Percentiles rank a stretch among this genome's conserved stretches.
phyloP scores from a whole-genome alignment of 306 rosid species.

The Vigna nakashimae region DNA sequence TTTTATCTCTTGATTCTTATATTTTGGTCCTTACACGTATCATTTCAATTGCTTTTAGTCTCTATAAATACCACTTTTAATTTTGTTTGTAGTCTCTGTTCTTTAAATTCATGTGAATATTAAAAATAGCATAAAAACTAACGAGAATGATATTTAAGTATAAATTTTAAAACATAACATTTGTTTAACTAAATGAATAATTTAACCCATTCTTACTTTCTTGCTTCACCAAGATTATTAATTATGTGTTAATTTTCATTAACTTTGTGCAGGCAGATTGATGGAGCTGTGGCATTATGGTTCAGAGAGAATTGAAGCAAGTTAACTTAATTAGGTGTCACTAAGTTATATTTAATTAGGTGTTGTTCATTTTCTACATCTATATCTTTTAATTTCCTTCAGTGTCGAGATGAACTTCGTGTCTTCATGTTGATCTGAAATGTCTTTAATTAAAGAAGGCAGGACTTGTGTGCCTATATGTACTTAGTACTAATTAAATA shows the following conservation, averaged over 20 bases:
- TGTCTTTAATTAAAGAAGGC: constrained; percentile 12
- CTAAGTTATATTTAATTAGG: constrained; percentile 36
- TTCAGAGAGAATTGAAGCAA: constrained; percentile 34
- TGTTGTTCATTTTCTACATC: constrained; percentile 4
- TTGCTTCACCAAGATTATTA: constrained; percentile 1
- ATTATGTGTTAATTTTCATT: constrained; percentile 21
- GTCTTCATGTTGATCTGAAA: constrained; percentile 18
- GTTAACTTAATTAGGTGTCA: constrained; percentile 34
- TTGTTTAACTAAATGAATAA: no score
- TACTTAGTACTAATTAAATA: neutral
- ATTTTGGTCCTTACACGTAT: no score
- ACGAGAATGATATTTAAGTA: no score
- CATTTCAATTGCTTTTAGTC: no score
- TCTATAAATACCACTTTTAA: no score
- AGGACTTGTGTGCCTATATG: constrained; percentile 4
- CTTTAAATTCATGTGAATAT: no score
- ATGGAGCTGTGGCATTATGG: constrained; percentile 23
- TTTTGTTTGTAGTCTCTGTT: no score
- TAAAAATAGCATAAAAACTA: no score
- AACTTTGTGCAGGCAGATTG: constrained; percentile 48
- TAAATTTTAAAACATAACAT: no score
- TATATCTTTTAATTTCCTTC: constrained; percentile 35
- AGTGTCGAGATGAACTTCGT: constrained; percentile 27
- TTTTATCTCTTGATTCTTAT: no score
- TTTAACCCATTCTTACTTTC: neutral